Evolutionary conservation across 2,329 filamentous ascomycete species (phyloP), one percentile per base, ranked within the genome.

Genomic region (Colletotrichum sojae): DNA sequence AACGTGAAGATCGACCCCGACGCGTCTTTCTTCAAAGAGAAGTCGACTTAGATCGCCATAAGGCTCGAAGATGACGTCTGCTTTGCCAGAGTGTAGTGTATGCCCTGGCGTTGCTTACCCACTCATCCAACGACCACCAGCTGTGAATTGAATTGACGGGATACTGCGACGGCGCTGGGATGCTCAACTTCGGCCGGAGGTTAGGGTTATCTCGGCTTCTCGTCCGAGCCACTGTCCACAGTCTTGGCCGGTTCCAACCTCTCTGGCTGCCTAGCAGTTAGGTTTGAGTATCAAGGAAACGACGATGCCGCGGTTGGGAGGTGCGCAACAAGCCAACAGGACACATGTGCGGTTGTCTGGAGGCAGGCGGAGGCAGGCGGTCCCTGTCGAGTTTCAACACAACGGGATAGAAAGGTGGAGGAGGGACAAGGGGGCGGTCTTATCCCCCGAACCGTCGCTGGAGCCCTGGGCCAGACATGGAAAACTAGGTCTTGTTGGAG

Each of bases 151-250:
- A 6, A 15, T 40, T 40, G 39, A 40, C 39, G 39, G 39, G 39
- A 4, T 40, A 3, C 10, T n/a, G 13, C 40, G 40, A 51, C 15
- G 43, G 31, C 25, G 36, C 12, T 58, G 59, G 51, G 36, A n/a
- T 46, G 48, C 5, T 15, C n/a, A 55, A 27, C 40, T 65, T 66
- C 40, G 45, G 49, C 66, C 25, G 40, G 60, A 56, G 39, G 59
- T 62, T 48, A 61, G 56, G 27, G 22, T 54, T 25, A 49, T 66
- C 56, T 54, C 56, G 51, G 36, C 52, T 40, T 51, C 65, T 63
- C 46, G 65, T 63, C 36, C 36, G 58, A 18, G 36, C 52, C 64
- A 43, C 52, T 39, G 53, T 57, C 46, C 48, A 27, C 27, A 45
- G n/a, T 54, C 49, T 55, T 45, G 40, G 46, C 40, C 40, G 58